phyloP scores from a whole-genome alignment of 2,329 filamentous ascomycete genomes.

The Magnaporthiopsis poae region DNA sequence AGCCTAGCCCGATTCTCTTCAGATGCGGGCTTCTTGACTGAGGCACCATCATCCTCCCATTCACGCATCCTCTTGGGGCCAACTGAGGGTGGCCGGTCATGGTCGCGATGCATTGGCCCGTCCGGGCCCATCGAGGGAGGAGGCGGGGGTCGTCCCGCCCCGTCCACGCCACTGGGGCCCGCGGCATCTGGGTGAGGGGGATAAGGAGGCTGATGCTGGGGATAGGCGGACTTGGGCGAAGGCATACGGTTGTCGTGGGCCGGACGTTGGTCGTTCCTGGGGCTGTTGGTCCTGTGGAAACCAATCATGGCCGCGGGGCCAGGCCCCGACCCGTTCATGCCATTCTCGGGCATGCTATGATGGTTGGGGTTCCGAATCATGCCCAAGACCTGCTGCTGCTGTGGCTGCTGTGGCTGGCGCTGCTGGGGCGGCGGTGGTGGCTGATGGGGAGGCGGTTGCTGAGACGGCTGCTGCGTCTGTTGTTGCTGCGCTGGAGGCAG shows the following conservation, averaged over 20 bases:
- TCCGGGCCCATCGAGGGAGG: slow-evolving; percentile 51
- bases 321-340: slow-evolving; percentile 34
- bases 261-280: slow-evolving; percentile 72
- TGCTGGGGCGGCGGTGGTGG: slow-evolving; percentile 20
- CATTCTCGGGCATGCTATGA: slow-evolving; percentile 22
- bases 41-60: slow-evolving; percentile 74
- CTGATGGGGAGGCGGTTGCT: slow-evolving; percentile 27
- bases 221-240: slow-evolving; percentile 83
- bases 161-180: slow-evolving; percentile 48
- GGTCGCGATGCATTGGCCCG: slow-evolving; percentile 51
- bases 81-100: slow-evolving; percentile 70
- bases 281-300: slow-evolving; percentile 63
- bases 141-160: slow-evolving; percentile 47
- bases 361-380: slow-evolving; percentile 27
- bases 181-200: slow-evolving; percentile 66
- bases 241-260: slow-evolving; percentile 75
- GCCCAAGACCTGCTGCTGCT: not conserved
- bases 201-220: slow-evolving; percentile 62
- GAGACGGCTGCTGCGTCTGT: slow-evolving; percentile 31
- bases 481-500: slow-evolving; percentile 40
- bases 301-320: slow-evolving; percentile 50
- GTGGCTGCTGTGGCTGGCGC: slow-evolving; percentile 29
- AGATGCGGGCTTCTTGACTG: slow-evolving; percentile 70
- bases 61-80: slow-evolving; percentile 77
- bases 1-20: slow-evolving; percentile 80